A percentile compares a stretch with the other conserved stretches of the same genome.
Evolutionary conservation across 2,329 filamentous ascomycete genomes (phyloP).

Genomic region (Colletotrichum abscissum): DNA sequence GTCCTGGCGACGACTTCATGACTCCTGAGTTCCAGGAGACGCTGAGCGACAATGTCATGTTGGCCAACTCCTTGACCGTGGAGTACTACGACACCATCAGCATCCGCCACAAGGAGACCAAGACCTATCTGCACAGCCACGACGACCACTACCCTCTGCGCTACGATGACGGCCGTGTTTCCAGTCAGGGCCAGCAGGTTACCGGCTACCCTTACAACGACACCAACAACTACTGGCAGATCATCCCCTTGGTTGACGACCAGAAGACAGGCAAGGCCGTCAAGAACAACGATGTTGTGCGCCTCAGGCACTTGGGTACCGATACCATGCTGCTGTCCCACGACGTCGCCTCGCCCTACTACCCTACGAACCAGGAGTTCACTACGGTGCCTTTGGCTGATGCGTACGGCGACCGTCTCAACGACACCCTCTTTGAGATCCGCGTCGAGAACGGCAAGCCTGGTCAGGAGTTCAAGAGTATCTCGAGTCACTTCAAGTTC

Average conservation of each 20-base stretch:
- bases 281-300: constrained; percentile 85
- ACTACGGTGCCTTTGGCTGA: constrained; percentile 82
- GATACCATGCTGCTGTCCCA: constrained; percentile 90
- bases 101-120: constrained; percentile 96
- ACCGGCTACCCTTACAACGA: constrained; percentile 98
- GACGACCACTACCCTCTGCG: constrained; percentile 88
- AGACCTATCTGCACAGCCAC: constrained; percentile 95
- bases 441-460: constrained; percentile 87
- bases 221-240: constrained; percentile 98
- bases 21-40: constrained; percentile 98
- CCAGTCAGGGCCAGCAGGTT: constrained; percentile 97
- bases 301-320: constrained; percentile 87
- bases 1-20: constrained; percentile 99
- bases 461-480: constrained; percentile 86
- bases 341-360: constrained; percentile 96
- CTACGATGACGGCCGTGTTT: constrained; percentile 97
- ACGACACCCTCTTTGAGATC: constrained; percentile 94
- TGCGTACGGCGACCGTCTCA: constrained; percentile 78
- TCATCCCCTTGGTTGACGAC: constrained; percentile 76
- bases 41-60: constrained; percentile 92
- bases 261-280: constrained; percentile 72
- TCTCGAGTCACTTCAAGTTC: constrained; percentile 94
- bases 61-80: constrained; percentile 85
- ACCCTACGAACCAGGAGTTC: constrained; percentile 98
- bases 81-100: constrained; percentile 91